Conservation (phyloP, 805 yeast genomes). For the Wickerhamomyces ciferrii region DNA sequence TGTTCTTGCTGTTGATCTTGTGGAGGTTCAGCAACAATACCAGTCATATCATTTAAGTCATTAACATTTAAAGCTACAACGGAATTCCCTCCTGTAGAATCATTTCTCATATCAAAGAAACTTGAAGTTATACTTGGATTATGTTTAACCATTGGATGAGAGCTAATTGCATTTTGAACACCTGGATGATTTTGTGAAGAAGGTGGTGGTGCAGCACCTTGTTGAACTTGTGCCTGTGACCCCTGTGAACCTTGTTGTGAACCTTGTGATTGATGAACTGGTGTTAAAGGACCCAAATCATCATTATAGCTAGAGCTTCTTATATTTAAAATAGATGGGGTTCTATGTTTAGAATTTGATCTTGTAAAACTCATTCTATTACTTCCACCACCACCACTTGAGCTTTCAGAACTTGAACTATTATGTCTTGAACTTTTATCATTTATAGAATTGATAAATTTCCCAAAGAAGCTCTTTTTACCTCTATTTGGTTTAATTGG, state of each 20-base stretch:
- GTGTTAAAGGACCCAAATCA: not conserved
- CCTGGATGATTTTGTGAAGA: not conserved
- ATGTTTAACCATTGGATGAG: conserved; percentile 10
- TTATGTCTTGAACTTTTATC: conserved; percentile 8
- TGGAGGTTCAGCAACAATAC: conserved; percentile 29
- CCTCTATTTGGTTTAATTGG: conserved; percentile 38
- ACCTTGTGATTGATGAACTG: not conserved
- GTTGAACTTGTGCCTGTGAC: not conserved
- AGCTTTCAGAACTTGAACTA: not conserved
- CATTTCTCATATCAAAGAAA: not conserved
- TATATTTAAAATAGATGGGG: not conserved
- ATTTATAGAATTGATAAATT: conserved; percentile 20
- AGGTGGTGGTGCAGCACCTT: not conserved
- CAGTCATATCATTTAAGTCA: conserved; percentile 44
- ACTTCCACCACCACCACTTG: not conserved
- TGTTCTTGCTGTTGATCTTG: too few relatives aligned
- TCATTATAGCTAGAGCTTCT: not conserved
- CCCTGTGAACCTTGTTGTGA: not conserved
- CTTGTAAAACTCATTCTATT: not conserved
- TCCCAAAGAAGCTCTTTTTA: conserved; percentile 20
- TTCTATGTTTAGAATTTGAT: not conserved
- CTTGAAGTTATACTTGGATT: conserved; percentile 1
- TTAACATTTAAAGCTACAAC: conserved; percentile 33
- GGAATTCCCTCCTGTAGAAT: conserved; percentile 19
- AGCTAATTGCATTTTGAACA: not conserved